A percentile compares a stretch with the other conserved stretches of the same genome.
Evolutionary conservation across 169 alveolate species (phyloP).

Genomic region (Toxoplasma gondii): DNA sequence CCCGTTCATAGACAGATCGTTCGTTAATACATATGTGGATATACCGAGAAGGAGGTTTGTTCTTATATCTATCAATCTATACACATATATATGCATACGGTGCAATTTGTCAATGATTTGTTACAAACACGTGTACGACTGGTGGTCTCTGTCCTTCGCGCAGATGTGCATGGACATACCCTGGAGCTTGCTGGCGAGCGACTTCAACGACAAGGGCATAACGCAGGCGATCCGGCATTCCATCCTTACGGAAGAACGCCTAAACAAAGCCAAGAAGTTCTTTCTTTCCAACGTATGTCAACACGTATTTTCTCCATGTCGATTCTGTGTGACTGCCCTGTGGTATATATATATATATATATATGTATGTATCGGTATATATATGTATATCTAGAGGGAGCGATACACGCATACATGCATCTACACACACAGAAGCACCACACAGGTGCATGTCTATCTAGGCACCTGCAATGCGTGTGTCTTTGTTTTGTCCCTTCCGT

Average conservation of each 20-base stretch:
- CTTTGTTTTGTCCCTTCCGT: neutral
- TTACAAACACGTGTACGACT: too few relatives aligned
- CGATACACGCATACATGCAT: neutral
- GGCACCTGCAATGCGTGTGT: neutral
- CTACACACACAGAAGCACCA: neutral
- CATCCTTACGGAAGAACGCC: constrained; percentile 4
- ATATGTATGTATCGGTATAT: neutral
- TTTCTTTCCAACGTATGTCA: neutral
- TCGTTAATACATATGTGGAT: too few relatives aligned
- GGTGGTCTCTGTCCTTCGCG: neutral
- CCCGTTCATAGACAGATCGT: too few relatives aligned
- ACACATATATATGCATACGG: too few relatives aligned
- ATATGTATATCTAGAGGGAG: neutral
- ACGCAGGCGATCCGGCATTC: neutral
- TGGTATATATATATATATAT: neutral
- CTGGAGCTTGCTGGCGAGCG: constrained; percentile 56
- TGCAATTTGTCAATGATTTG: too few relatives aligned
- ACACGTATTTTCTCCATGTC: neutral
- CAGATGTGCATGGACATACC: constrained; percentile 57
- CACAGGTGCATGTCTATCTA: neutral
- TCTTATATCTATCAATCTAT: neutral
- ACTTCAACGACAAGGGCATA: constrained; percentile 34
- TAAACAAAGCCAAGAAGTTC: neutral
- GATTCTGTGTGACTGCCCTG: neutral
- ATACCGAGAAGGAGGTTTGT: too few relatives aligned